A percentile compares a stretch with the other conserved stretches of the same genome.
These are phyloP conservation scores for Tulasnella sp. DNA, from an alignment of 768 basidiomycete genomes.

Conservation along the genomic window DNA sequence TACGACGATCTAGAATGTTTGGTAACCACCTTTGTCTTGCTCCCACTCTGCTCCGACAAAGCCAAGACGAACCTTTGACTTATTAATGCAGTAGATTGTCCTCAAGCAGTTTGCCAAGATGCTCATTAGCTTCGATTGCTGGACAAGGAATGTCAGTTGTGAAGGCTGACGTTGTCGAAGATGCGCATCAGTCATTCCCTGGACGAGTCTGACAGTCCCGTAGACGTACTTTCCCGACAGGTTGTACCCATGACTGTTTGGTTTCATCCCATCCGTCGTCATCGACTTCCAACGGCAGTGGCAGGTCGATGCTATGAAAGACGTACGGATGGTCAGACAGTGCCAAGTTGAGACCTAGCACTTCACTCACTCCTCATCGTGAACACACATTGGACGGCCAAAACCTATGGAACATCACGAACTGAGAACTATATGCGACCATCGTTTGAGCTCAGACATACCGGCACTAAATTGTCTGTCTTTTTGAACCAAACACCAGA, in stretches of 20 bases:
- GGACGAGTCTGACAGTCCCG: background rate
- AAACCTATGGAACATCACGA: constrained; percentile 22
- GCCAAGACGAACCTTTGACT: constrained; percentile 43
- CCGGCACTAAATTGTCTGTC: too few relatives aligned
- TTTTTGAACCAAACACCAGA: too few relatives aligned
- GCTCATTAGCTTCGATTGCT: constrained; percentile 45
- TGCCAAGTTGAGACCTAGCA: background rate
- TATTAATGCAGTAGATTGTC: constrained; percentile 66
- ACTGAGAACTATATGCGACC: too few relatives aligned
- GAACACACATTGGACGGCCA: constrained; percentile 62
- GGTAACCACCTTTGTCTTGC: too few relatives aligned
- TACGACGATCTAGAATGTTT: background rate
- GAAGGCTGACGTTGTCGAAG: constrained; percentile 44
- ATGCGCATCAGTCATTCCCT: constrained; percentile 49
- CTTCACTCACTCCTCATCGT: constrained; percentile 58
- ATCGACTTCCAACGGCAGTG: constrained; percentile 65
- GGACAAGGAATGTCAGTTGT: constrained; percentile 45
- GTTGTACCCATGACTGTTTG: constrained; percentile 52
- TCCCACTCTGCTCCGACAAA: constrained; percentile 47
- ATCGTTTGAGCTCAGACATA: too few relatives aligned
- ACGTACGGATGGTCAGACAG: background rate
- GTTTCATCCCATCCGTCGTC: constrained; percentile 69
- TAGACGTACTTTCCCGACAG: constrained; percentile 31
- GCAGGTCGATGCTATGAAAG: constrained; percentile 55
- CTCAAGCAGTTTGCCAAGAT: constrained; percentile 51